Evolutionary conservation across 768 basidiomycete species (phyloP), one percentile per base, ranked within the genome.

Genomic region (Piloderma croceum): DNA sequence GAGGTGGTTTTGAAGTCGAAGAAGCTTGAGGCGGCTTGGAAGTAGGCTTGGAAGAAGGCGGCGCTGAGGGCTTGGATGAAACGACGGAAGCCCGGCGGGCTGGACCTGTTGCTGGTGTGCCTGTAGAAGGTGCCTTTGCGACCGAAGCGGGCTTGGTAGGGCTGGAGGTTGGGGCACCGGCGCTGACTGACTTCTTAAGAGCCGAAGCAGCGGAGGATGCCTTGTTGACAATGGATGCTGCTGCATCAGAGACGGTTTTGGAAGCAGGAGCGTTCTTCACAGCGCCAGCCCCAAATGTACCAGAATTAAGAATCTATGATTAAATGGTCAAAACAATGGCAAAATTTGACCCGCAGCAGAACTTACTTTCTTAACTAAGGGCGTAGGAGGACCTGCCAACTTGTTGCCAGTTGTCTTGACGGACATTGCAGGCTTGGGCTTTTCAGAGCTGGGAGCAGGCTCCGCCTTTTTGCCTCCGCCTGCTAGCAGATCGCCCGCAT

Each of bases 291-390:
- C 79, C 76, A 66, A 81, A 80, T 47, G 81, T 81, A 46, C 80
- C 77, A 42, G 80, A 74, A 59, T 64, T 78, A 51, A 80, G 65
- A 42, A 81, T 71, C 83, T 86, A 55, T 27, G 48, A 48, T 40
- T 45, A 51, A 48, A 58, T 53, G 56, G 51, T 52, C 45, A 50
- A 55, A 45, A 53, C 35, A 29, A 42, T 44, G 17, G 24, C 52
- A 41, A 51, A 52, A 34, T 34, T 49, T 36, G 46, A 48, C 36
- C 42, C 43, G 20, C 42, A n/a, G n/a, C n/a, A 33, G 43, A 45
- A 45, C 68, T 42, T 47, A 81, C 87, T 74, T 82, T 87, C 67
- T 83, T 89, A 34, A 80, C 80, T 7, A 70, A 58, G 41, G 76
- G 71, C 15, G 78, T 74, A 31, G 74, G 61, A 24, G 77, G 69